Conservation (phyloP, 2,329 filamentous ascomycete species). For the Fusarium tanahbumbuense region DNA sequence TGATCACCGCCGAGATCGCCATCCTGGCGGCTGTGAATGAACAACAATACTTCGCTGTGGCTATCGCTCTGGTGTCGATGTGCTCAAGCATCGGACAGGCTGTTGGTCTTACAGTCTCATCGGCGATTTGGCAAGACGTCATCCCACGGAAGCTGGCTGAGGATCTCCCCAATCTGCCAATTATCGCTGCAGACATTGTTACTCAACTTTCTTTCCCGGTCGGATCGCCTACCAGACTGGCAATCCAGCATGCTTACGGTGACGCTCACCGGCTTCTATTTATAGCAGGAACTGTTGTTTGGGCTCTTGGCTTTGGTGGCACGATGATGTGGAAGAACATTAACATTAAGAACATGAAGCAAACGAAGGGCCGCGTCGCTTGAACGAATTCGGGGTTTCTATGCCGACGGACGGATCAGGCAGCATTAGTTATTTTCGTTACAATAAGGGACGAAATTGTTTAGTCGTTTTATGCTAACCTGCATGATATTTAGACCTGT, state of each 20-base stretch:
- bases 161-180: constrained; percentile 51
- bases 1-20: constrained; percentile 32
- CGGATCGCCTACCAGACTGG: constrained; percentile 17
- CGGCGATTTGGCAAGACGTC: constrained; percentile 43
- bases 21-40: constrained; percentile 29
- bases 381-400: background rate
- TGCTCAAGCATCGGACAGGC: constrained; percentile 28
- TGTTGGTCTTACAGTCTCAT: constrained; percentile 26
- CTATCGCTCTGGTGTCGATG: constrained; percentile 24
- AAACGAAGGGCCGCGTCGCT: constrained; percentile 27
- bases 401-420: background rate
- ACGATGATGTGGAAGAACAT: constrained; percentile 26
- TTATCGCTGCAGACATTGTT: constrained; percentile 49
- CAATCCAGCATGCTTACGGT: constrained; percentile 32
- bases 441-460: background rate
- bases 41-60: constrained; percentile 33
- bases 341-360: constrained; percentile 24
- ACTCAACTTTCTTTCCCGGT: constrained; percentile 25
- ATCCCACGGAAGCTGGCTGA: constrained; percentile 54
- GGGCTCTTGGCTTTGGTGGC: constrained; percentile 19
- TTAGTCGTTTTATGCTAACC: background rate
- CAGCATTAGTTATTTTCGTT: background rate
- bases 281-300: constrained; percentile 14
- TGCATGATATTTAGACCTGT: background rate
- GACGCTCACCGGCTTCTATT: constrained; percentile 26